phyloP scores from a whole-genome alignment of 1,139 yeast genomes.

The Candida smagusa region DNA sequence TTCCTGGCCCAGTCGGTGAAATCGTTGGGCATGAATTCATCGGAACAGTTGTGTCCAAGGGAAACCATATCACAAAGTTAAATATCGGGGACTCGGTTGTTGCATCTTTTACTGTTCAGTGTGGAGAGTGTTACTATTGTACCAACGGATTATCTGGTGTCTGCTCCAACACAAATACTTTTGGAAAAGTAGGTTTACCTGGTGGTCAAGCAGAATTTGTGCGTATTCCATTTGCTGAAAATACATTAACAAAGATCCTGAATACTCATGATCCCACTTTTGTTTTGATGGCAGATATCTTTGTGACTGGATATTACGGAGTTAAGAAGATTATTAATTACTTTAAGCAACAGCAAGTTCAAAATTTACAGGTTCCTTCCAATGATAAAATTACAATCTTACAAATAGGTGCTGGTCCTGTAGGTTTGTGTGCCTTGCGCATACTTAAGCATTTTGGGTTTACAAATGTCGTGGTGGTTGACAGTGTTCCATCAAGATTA shows the following conservation, averaged over 20 bases:
- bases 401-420: constrained; percentile 66
- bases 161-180: constrained; percentile 49
- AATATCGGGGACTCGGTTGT: constrained; percentile 48
- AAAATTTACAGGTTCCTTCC: constrained; percentile 11
- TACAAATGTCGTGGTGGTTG: constrained; percentile 47
- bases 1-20: constrained; percentile 40
- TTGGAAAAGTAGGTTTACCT: constrained; percentile 52
- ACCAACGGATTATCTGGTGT: constrained; percentile 50
- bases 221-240: constrained; percentile 54
- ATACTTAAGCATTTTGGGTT: constrained; percentile 48
- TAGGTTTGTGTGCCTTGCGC: constrained; percentile 54
- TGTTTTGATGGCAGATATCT: constrained; percentile 63
- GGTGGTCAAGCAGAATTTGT: constrained; percentile 65
- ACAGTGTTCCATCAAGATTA: constrained; percentile 47
- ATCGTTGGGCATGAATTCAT: constrained; percentile 51
- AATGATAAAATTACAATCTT: constrained; percentile 38
- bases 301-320: constrained; percentile 64
- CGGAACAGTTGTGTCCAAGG: constrained; percentile 40
- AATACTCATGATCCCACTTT: constrained; percentile 39
- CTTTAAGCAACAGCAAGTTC: constrained; percentile 20
- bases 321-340: constrained; percentile 47
- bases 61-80: constrained; percentile 25
- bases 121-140: constrained; percentile 58
- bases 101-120: constrained; percentile 52
- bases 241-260: constrained; percentile 41